phyloP scores from a whole-genome alignment of 108 stramenopile genomes.

The Cylindrotheca fusiformis region DNA sequence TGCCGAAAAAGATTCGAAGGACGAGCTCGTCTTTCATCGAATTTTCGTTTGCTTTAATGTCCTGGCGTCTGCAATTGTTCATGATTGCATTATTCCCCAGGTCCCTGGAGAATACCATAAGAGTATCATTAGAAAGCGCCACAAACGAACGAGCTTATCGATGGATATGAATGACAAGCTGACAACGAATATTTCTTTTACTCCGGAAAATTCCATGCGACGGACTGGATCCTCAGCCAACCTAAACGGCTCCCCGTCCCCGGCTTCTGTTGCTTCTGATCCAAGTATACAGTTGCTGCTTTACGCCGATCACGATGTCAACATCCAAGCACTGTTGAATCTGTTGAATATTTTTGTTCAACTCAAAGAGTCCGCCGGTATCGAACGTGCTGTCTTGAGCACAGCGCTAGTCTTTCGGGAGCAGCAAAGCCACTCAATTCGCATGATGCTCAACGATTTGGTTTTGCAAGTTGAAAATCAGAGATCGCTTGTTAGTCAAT shows the following conservation, averaged over 20 bases:
- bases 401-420: slow-evolving; percentile 37
- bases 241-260: not conserved
- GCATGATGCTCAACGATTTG: slow-evolving; percentile 53
- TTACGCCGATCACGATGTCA: not conserved
- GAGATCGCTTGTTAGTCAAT: slow-evolving; percentile 33
- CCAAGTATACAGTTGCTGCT: not conserved
- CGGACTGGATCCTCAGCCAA: not conserved
- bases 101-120: not conserved
- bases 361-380: slow-evolving; percentile 69
- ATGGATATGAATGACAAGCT: slow-evolving; percentile 15
- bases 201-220: not conserved
- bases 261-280: not conserved
- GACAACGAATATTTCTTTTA: not conserved
- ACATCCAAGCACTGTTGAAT: slow-evolving; percentile 25
- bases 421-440: slow-evolving; percentile 19
- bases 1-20: not conserved
- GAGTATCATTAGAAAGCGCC: slow-evolving; percentile 11
- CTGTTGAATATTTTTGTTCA: slow-evolving; percentile 52
- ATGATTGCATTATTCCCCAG: slow-evolving; percentile 24
- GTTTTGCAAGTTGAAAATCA: slow-evolving; percentile 74
- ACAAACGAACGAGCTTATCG: slow-evolving; percentile 3
- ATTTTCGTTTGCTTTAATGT: slow-evolving; percentile 37
- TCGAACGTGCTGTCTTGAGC: slow-evolving; percentile 59
- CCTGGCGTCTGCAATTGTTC: slow-evolving; percentile 24
- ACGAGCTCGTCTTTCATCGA: slow-evolving; percentile 24